Evolutionary conservation across 2,329 filamentous ascomycete genomes (phyloP).

Genomic region (Claviceps quebecensis): DNA sequence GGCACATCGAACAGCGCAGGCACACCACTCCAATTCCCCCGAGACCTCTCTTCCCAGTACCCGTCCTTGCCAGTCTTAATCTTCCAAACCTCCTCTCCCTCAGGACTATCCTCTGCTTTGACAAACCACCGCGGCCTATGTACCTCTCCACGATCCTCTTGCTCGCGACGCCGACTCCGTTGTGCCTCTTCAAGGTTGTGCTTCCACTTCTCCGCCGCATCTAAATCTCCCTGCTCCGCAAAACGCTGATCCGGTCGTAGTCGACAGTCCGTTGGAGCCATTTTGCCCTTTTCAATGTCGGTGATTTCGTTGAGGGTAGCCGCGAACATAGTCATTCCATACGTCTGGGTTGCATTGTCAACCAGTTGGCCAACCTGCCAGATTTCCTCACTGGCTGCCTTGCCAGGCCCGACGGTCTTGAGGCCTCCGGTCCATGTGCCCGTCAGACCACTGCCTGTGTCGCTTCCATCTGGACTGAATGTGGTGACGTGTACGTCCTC

Average conservation of each 20-base stretch:
- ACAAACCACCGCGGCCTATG: conserved; percentile 78
- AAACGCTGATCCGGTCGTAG: conserved; percentile 79
- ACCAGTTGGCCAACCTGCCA: conserved; percentile 73
- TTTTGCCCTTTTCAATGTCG: conserved; percentile 53
- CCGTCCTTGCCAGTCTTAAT: conserved; percentile 70
- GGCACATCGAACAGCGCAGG: conserved; percentile 33
- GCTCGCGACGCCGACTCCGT: conserved; percentile 53
- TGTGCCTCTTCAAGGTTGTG: conserved; percentile 75
- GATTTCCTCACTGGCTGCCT: conserved; percentile 48
- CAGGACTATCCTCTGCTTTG: conserved; percentile 43
- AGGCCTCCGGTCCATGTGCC: conserved; percentile 80
- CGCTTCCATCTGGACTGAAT: conserved; percentile 50
- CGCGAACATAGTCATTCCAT: conserved; percentile 79
- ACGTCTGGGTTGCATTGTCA: conserved; percentile 63
- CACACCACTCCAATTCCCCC: conserved; percentile 49
- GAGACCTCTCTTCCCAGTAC: conserved; percentile 81
- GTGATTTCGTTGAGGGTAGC: conserved; percentile 82
- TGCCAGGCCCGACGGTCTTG: conserved; percentile 49
- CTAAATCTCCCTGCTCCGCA: conserved; percentile 67
- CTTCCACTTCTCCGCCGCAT: conserved; percentile 74
- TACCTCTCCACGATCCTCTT: conserved; percentile 60
- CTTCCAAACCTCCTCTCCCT: conserved; percentile 58
- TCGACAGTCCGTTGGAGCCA: conserved; percentile 72
- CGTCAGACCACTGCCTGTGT: conserved; percentile 51
- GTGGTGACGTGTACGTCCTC: conserved; percentile 77